A percentile compares a stretch with the other conserved stretches of the same genome.
phyloP scores from a whole-genome alignment of 495 filamentous ascomycete species.

The Glonium stellatum region DNA sequence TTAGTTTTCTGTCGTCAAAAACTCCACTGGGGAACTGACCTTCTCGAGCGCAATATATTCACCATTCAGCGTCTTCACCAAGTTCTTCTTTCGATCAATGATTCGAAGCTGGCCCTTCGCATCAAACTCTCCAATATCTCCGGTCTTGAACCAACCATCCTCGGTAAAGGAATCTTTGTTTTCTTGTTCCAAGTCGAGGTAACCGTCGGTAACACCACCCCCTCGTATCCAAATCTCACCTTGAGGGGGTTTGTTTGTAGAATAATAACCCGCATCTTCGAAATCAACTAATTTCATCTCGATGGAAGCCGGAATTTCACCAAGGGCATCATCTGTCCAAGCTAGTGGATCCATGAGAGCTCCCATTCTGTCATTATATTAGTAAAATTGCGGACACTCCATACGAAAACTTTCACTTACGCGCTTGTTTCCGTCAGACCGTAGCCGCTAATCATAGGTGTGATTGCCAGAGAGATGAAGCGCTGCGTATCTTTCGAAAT shows the following conservation, averaged over 20 bases:
- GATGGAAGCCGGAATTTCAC: constrained; percentile 70
- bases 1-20: not conserved
- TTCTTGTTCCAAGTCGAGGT: constrained; percentile 79
- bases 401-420: constrained; percentile 14
- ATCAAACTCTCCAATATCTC: constrained; percentile 90
- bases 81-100: constrained; percentile 97
- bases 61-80: constrained; percentile 91
- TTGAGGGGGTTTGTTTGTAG: constrained; percentile 83
- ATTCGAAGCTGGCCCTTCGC: constrained; percentile 71
- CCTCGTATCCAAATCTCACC: constrained; percentile 93
- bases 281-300: constrained; percentile 97
- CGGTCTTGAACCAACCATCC: constrained; percentile 94
- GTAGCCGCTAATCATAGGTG: constrained; percentile 59
- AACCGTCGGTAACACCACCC: constrained; percentile 60
- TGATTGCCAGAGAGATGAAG: constrained; percentile 41
- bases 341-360: constrained; percentile 80
- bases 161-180: constrained; percentile 64
- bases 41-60: constrained; percentile 99
- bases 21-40: constrained; percentile 24
- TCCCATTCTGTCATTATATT: constrained; percentile 54
- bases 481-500: constrained; percentile 40
- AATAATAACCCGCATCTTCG: constrained; percentile 82
- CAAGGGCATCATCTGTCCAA: constrained; percentile 78
- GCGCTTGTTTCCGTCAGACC: constrained; percentile 92
- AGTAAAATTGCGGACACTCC: constrained; percentile 1